A percentile compares a stretch with the other conserved stretches of the same genome.
Evolutionary conservation across 2,329 filamentous ascomycete genomes (phyloP).

Genomic region (Exophiala alcalophila): DNA sequence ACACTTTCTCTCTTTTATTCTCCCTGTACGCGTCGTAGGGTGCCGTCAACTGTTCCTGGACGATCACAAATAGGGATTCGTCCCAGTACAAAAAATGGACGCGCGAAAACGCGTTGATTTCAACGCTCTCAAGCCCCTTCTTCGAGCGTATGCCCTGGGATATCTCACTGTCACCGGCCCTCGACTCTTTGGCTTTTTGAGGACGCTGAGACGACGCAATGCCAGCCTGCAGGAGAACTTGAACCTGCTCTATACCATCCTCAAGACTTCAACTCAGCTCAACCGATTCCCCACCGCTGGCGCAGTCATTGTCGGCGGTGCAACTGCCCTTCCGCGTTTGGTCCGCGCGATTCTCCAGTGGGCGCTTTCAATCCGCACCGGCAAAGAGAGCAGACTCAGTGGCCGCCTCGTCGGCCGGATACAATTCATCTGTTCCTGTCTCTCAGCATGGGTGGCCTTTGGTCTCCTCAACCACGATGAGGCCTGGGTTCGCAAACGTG

Average conservation of each 20-base stretch:
- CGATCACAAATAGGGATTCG: no score
- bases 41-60: no score
- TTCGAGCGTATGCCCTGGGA: constrained; percentile 49
- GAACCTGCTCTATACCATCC: constrained; percentile 30
- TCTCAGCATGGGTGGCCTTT: constrained; percentile 52
- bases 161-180: constrained; percentile 50
- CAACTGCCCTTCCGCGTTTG: constrained; percentile 45
- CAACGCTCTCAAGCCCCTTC: constrained; percentile 30
- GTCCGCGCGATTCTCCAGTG: constrained; percentile 32
- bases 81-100: no score
- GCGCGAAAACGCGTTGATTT: constrained; percentile 5
- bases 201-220: constrained; percentile 35
- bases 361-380: constrained; percentile 24
- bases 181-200: constrained; percentile 41
- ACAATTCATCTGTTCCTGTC: constrained; percentile 45
- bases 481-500: constrained; percentile 26
- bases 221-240: constrained; percentile 36
- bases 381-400: background rate
- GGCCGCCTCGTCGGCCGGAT: background rate
- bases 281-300: constrained; percentile 38
- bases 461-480: constrained; percentile 44
- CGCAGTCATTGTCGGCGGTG: constrained; percentile 51
- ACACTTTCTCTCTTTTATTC: no score
- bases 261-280: constrained; percentile 27
- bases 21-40: no score